Evolutionary conservation across 441 rosid species (phyloP), one percentile per base, ranked within the genome.

Genomic region (Gossypium gossypioides): DNA sequence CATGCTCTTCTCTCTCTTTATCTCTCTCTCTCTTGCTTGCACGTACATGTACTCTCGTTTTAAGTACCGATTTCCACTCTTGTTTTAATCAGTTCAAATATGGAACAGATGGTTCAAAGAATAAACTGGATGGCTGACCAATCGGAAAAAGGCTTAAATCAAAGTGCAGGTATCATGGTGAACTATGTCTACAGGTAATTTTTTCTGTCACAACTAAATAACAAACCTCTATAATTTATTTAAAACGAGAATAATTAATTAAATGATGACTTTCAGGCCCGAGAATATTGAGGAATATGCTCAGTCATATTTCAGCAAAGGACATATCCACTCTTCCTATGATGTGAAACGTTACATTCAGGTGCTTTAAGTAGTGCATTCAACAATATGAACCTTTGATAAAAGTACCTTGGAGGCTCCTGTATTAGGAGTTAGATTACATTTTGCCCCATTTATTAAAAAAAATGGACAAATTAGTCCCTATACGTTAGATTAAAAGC

Each of bases 121-220:
- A 82, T 95, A 81, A 95, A 95, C 65, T 95, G 98, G 99, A 89
- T 95, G 98, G 98, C 96, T 2, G 92, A 95, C 74, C 74, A 52
- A 59, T 91, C 97, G 3, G 89, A 88, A 74, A 95, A 86, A 79
- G 97, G 95, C 68, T 80, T 89, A 61, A 68, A 56, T 50, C 98
- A 95, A 72, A 95, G 98, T 79, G 92, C 84, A 69, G 97, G 99
- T 72, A 87, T 92, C 72, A 95, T 95, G 99, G 98, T 91, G 66
- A 95, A 95, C 78, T 92, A 91, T 54, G 84, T 89, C 70, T 95
- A 95, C 82, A 89, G 97, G 98, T 92, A 83, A 68, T 64, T 8
- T 60, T 60, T 71, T 13, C 12, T 22, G 24, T 55, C 54, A 52
- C 65, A 32, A 62, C 13, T 64, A 56, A 57, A 55, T 24, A 54